Percentiles rank a stretch among this genome's conserved stretches.
These are phyloP conservation scores for Epicoccum sorghinum DNA, from an alignment of 2,329 filamentous ascomycete genomes.

Conservation along the genomic window DNA sequence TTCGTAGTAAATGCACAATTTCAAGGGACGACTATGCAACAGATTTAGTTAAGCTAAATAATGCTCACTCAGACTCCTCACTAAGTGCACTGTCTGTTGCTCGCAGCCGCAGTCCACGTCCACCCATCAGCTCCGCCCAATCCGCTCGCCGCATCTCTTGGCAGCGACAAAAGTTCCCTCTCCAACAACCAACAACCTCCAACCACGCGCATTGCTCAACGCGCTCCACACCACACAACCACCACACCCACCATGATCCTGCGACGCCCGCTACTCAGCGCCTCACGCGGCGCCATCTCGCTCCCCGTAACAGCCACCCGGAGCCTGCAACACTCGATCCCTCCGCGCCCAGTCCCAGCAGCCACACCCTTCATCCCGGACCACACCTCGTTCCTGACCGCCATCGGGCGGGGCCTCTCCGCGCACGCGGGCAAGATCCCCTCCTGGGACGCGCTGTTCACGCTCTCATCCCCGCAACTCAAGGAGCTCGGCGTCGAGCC, in stretches of 20 bases:
- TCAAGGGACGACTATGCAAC: no score
- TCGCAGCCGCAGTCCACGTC: no score
- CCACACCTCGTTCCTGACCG: slow-evolving; percentile 80
- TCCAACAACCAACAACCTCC: slow-evolving; percentile 7
- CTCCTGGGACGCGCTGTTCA: slow-evolving; percentile 90
- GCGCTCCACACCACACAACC: not conserved
- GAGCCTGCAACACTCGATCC: slow-evolving; percentile 49
- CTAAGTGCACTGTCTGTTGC: no score
- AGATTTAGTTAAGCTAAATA: no score
- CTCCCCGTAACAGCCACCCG: slow-evolving; percentile 41
- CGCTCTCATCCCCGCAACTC: slow-evolving; percentile 76
- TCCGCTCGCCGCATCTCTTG: not conserved
- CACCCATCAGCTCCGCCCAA: not conserved
- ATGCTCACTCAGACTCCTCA: no score
- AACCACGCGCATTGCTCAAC: not conserved
- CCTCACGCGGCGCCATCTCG: slow-evolving; percentile 30
- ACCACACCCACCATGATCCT: slow-evolving; percentile 39
- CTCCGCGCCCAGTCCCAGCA: slow-evolving; percentile 61
- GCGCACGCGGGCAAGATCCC: slow-evolving; percentile 86
- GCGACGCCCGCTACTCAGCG: slow-evolving; percentile 41
- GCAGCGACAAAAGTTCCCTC: slow-evolving; percentile 35
- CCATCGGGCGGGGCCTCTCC: slow-evolving; percentile 87
- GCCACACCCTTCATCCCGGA: slow-evolving; percentile 88
- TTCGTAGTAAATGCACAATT: no score
- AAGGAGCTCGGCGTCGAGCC: slow-evolving; percentile 84